Conservation (phyloP, 495 filamentous ascomycete genomes). For the Sabuloglossum arenarium region DNA sequence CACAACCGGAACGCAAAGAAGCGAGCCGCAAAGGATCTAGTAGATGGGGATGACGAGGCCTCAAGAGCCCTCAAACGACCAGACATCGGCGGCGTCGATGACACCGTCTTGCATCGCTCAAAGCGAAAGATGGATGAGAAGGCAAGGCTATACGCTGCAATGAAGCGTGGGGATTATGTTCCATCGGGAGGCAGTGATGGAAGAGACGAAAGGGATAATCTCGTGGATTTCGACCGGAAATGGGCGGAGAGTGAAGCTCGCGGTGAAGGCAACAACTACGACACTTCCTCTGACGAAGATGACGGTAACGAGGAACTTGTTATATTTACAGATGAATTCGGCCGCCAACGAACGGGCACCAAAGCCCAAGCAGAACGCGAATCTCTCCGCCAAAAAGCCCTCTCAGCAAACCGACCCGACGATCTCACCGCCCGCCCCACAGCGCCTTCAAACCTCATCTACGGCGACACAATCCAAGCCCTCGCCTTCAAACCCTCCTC, state of each 20-base stretch:
- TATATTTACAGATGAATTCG: slow-evolving; percentile 81
- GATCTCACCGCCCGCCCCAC: slow-evolving; percentile 34
- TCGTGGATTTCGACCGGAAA: slow-evolving; percentile 89
- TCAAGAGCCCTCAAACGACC: slow-evolving; percentile 11
- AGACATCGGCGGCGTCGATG: slow-evolving; percentile 22
- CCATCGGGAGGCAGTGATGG: slow-evolving; percentile 10
- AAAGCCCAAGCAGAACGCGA: slow-evolving; percentile 36
- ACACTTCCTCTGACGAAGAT: slow-evolving; percentile 22
- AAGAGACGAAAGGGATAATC: slow-evolving; percentile 17
- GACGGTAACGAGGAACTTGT: slow-evolving; percentile 35
- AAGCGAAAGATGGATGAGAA: slow-evolving; percentile 74
- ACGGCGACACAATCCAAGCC: slow-evolving; percentile 61
- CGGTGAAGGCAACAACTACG: slow-evolving; percentile 16
- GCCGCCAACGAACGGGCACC: slow-evolving; percentile 49
- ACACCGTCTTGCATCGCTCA: slow-evolving; percentile 31
- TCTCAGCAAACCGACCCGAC: slow-evolving; percentile 28
- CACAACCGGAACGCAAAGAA: slow-evolving; percentile 51
- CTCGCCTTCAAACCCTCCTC: slow-evolving; percentile 52
- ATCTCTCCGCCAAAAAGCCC: slow-evolving; percentile 20
- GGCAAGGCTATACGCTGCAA: slow-evolving; percentile 55
- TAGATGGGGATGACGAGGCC: slow-evolving; percentile 12
- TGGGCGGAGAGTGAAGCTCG: slow-evolving; percentile 48
- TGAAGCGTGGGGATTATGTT: slow-evolving; percentile 56
- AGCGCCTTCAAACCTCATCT: slow-evolving; percentile 51
- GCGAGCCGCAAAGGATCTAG: slow-evolving; percentile 29